Conservation (phyloP, 2,329 filamentous ascomycete genomes). For the Pestalotiopsis sp. region DNA sequence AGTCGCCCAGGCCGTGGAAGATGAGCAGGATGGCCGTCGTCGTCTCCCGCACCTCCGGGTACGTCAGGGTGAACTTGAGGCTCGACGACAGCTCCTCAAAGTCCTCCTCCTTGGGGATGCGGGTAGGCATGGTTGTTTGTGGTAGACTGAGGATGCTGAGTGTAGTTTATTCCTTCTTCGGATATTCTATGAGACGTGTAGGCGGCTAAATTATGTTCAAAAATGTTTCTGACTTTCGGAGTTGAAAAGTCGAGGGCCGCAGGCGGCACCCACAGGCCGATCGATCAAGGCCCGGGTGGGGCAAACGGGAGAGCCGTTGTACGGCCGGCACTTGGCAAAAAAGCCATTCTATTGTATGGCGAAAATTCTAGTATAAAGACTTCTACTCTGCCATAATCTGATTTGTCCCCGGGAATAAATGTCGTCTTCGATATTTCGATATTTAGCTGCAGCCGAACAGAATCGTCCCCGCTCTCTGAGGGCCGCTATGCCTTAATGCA, state of each 20-base stretch:
- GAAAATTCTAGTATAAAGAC: too few species aligned
- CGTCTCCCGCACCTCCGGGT: constrained; percentile 57
- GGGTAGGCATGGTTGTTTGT: constrained; percentile 35
- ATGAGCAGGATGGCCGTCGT: constrained; percentile 78
- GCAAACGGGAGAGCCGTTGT: neutral
- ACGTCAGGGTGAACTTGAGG: constrained; percentile 49
- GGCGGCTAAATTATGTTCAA: neutral
- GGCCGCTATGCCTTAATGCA: neutral
- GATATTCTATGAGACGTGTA: neutral
- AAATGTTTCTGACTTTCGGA: neutral
- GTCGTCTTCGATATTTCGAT: neutral
- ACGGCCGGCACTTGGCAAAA: neutral
- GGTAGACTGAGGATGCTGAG: neutral
- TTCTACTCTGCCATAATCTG: too few species aligned
- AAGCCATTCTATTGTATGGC: neutral
- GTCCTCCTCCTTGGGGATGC: constrained; percentile 53
- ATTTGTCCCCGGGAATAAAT: too few species aligned
- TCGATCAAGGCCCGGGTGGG: neutral
- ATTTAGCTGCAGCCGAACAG: neutral
- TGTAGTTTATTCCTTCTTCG: neutral
- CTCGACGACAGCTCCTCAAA: constrained; percentile 45
- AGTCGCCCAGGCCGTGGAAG: constrained; percentile 84
- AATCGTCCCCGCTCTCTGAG: neutral
- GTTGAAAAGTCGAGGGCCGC: neutral
- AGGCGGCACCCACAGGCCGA: neutral